Evolutionary conservation across 2,329 filamentous ascomycete species (phyloP), one percentile per base, ranked within the genome.

Genomic region (Colletotrichum tofieldiae): DNA sequence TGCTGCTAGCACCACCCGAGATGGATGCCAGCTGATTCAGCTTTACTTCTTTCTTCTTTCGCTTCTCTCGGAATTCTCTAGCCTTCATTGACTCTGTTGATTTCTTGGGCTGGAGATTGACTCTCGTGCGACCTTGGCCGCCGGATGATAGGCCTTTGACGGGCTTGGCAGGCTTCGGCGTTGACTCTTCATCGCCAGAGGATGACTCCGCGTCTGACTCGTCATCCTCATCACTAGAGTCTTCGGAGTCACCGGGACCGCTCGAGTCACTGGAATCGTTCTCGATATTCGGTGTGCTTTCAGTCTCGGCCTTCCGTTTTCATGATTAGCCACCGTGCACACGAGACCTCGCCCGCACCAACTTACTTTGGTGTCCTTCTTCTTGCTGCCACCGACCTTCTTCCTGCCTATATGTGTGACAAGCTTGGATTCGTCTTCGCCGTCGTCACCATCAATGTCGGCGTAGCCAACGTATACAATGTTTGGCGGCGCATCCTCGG

Each of bases 41-140:
- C 73, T 92, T 91, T 63, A 93, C 86, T 67, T 92, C 89, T 79
- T 92, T 92, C 79, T 90, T 90, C 76, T 89, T 87, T 55, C 90
- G 84, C 78, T 88, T 87, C 52, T 90, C 88, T 9, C 89, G 87
- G 23, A 91, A 80, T 75, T 89, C 84, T 74, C 83, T 82, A 16
- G 83, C 81, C 74, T 86, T 86, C 32, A 82, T 82, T 62, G 84
- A 84, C 71, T 87, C 86, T 35, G 82, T 82, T 60, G 67, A 59
- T 29, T 65, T 67, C 39, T 86, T 84, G 8, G 82, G 63, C 37
- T 69, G 62, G 26, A 65, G 70, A 26, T 68, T 69, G 39, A 59
- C 71, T 47, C 58, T 69, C 26, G 52, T 71, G 29, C 65, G 71
- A n/a, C 58, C 64, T 35, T 60, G 72, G 29, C 64, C 72, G 37